Percentiles rank a stretch among this genome's conserved stretches.
Evolutionary conservation across 768 basidiomycete species (phyloP).

Genomic region (Suillus subluteus): DNA sequence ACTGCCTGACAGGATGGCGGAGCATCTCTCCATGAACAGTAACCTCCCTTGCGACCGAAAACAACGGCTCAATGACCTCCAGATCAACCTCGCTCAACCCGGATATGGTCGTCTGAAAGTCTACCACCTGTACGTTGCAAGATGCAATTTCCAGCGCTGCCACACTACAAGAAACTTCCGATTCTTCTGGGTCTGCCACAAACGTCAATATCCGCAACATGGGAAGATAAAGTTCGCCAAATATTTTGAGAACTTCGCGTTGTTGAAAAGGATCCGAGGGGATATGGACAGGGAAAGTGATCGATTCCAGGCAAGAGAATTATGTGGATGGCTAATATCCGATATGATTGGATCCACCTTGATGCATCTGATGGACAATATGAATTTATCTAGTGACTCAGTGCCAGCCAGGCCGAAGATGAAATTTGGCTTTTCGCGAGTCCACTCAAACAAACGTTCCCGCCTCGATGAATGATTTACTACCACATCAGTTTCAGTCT

Average conservation of each 20-base stretch:
- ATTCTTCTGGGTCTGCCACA: background rate
- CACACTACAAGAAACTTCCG: background rate
- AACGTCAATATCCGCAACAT: background rate
- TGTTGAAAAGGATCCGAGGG: background rate
- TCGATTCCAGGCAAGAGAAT: background rate
- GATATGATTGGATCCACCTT: background rate
- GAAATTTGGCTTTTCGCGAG: too few relatives aligned
- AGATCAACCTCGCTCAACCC: background rate
- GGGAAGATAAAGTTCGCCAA: background rate
- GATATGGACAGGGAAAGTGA: background rate
- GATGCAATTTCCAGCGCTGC: background rate
- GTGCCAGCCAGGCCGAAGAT: too few relatives aligned
- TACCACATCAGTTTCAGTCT: too few relatives aligned
- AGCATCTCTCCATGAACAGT: background rate
- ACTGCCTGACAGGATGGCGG: background rate
- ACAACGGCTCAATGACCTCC: background rate
- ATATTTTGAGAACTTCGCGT: background rate
- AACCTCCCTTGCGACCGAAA: background rate
- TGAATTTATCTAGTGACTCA: too few relatives aligned
- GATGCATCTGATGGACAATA: background rate
- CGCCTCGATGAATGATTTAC: too few relatives aligned
- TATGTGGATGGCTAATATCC: background rate
- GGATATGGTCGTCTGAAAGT: background rate
- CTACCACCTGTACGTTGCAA: background rate
- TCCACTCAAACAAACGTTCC: too few relatives aligned